These are phyloP conservation scores for Sporothrix protearum DNA, from an alignment of 2,329 filamentous ascomycete species.

Conservation along the genomic window DNA sequence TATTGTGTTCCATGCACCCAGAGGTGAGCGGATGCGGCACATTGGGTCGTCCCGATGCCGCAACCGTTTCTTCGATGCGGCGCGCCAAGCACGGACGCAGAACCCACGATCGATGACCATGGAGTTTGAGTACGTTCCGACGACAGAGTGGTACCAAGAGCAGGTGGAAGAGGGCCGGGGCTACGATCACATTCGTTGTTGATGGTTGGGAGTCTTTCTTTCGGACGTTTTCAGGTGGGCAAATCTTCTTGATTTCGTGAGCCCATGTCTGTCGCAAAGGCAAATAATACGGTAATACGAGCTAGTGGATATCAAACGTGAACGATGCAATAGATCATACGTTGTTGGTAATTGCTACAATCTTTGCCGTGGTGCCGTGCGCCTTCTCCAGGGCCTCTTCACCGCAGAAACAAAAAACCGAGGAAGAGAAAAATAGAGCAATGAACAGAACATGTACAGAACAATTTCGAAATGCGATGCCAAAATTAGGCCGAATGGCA, in stretches of 20 bases:
- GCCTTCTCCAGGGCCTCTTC: not conserved
- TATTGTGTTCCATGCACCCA: slow-evolving; percentile 50
- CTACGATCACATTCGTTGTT: slow-evolving; percentile 48
- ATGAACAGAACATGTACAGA: not conserved
- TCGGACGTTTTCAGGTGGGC: not conserved
- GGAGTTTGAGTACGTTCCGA: slow-evolving; percentile 45
- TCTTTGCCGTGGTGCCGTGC: not conserved
- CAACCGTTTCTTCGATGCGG: slow-evolving; percentile 46
- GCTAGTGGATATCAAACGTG: too few relatives aligned
- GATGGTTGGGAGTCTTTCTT: slow-evolving; percentile 44
- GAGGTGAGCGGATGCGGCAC: slow-evolving; percentile 27
- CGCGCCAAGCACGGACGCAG: slow-evolving; percentile 30
- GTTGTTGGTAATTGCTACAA: not conserved
- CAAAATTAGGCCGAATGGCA: not conserved
- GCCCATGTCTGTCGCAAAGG: too few relatives aligned
- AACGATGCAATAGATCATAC: not conserved
- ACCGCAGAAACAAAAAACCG: not conserved
- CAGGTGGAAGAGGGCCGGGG: slow-evolving; percentile 47
- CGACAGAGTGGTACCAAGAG: slow-evolving; percentile 50
- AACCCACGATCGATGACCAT: slow-evolving; percentile 32
- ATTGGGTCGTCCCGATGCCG: slow-evolving; percentile 35
- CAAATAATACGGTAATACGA: not conserved
- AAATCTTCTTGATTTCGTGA: not conserved
- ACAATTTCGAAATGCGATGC: not conserved
- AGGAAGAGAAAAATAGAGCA: not conserved